Conservation (phyloP, 495 filamentous ascomycete species). For the Poronia punctata region DNA sequence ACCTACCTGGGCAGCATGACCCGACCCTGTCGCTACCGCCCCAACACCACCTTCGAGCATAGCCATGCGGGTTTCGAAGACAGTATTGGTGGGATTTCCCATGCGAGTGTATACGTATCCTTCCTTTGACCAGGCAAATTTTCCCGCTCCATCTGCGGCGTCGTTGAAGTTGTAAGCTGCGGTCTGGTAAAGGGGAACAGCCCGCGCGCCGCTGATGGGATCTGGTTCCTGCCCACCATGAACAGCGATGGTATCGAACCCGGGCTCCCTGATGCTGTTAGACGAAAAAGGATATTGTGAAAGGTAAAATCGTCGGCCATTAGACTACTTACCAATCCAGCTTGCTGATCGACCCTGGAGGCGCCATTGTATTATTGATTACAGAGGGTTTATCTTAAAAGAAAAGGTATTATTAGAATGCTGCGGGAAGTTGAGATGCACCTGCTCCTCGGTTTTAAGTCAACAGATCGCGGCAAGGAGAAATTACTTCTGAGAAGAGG, state of each 20-base stretch:
- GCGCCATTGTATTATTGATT: constrained; percentile 16
- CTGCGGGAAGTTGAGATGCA: background rate
- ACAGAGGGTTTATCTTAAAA: background rate
- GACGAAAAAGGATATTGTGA: constrained; percentile 3
- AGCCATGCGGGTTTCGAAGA: constrained; percentile 36
- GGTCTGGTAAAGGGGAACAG: constrained; percentile 35
- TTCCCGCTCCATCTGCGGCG: constrained; percentile 35
- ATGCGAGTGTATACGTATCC: constrained; percentile 39
- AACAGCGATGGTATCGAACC: constrained; percentile 33
- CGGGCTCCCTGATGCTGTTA: constrained; percentile 25
- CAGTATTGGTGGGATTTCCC: constrained; percentile 36
- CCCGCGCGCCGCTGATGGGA: constrained; percentile 35
- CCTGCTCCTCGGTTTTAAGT: too few species aligned
- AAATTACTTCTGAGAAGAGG: too few species aligned
- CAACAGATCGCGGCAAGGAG: too few species aligned
- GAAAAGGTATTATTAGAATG: background rate
- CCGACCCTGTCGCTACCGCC: constrained; percentile 35
- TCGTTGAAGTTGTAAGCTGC: constrained; percentile 37
- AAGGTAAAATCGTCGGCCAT: too few species aligned
- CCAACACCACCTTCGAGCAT: constrained; percentile 37
- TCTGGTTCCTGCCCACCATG: constrained; percentile 38
- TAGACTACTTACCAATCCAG: constrained; percentile 24
- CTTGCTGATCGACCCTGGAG: constrained; percentile 25
- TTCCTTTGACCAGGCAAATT: constrained; percentile 36
- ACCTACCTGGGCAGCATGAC: constrained; percentile 30